Conservation (phyloP, 140 eudicot genomes). For the Erigeron philadelphicus region DNA sequence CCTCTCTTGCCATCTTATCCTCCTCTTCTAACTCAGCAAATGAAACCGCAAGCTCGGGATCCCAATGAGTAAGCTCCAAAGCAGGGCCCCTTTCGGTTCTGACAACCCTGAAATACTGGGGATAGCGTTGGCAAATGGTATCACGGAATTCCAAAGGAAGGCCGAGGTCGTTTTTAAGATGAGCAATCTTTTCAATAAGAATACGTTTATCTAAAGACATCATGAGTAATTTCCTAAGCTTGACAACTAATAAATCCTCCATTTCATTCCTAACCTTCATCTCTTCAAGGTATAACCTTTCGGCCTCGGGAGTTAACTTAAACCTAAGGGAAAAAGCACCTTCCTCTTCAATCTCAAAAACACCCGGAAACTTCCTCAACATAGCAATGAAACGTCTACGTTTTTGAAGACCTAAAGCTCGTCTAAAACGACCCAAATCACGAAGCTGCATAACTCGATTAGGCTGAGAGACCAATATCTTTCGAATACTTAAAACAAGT, state of each 20-base stretch:
- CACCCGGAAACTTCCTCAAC: slow-evolving; percentile 74
- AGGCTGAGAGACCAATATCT: slow-evolving; percentile 62
- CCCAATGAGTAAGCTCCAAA: slow-evolving; percentile 90
- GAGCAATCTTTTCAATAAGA: slow-evolving; percentile 80
- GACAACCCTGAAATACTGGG: slow-evolving; percentile 76
- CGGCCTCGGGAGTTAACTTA: slow-evolving; percentile 84
- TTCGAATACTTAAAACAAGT: slow-evolving; percentile 66
- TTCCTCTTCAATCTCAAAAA: slow-evolving; percentile 88
- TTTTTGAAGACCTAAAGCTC: slow-evolving; percentile 64
- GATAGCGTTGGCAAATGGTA: slow-evolving; percentile 78
- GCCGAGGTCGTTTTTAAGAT: slow-evolving; percentile 75
- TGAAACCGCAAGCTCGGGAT: slow-evolving; percentile 88
- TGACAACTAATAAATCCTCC: slow-evolving; percentile 79
- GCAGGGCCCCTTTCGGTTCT: slow-evolving; percentile 80
- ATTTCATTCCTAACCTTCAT: slow-evolving; percentile 76
- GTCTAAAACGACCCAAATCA: slow-evolving; percentile 77
- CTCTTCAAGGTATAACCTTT: slow-evolving; percentile 81
- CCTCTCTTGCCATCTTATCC: slow-evolving; percentile 50
- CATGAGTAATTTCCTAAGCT: slow-evolving; percentile 83
- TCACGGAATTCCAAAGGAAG: slow-evolving; percentile 77
- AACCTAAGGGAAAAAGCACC: slow-evolving; percentile 76
- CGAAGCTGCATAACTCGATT: slow-evolving; percentile 78
- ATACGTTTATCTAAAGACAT: slow-evolving; percentile 92
- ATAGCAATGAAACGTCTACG: slow-evolving; percentile 67
- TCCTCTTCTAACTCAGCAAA: slow-evolving; percentile 92